phyloP scores from a whole-genome alignment of 345 rosid species.

The Iberis pinnata region DNA sequence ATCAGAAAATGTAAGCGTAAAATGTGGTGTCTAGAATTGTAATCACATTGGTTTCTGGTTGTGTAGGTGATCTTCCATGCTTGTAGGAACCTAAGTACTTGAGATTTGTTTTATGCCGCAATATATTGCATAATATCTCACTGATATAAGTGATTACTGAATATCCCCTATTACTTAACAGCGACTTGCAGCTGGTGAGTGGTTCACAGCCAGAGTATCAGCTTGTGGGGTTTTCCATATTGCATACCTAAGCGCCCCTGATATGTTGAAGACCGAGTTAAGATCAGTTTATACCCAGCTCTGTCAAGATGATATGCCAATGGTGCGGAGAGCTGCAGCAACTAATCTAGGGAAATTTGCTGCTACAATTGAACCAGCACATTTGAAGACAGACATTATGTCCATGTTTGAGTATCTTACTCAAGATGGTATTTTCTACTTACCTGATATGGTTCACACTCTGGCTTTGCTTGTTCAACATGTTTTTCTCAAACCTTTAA shows the following conservation, averaged over 20 bases:
- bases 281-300: slow-evolving; percentile 61
- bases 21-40: too few relatives aligned
- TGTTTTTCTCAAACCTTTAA: too few relatives aligned
- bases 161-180: slow-evolving; percentile 31
- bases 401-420: slow-evolving; percentile 83
- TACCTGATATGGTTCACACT: too few relatives aligned
- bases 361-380: slow-evolving; percentile 68
- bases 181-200: slow-evolving; percentile 93
- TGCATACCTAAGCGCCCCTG: slow-evolving; percentile 78
- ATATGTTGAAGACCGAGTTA: slow-evolving; percentile 61
- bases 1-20: too few relatives aligned
- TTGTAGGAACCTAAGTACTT: too few relatives aligned
- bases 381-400: slow-evolving; percentile 80
- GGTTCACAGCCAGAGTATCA: slow-evolving; percentile 97
- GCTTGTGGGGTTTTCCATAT: slow-evolving; percentile 84
- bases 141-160: too few relatives aligned
- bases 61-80: too few relatives aligned
- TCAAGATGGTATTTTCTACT: slow-evolving; percentile 87
- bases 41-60: too few relatives aligned
- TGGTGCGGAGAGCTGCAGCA: slow-evolving; percentile 96
- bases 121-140: too few relatives aligned
- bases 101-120: too few relatives aligned
- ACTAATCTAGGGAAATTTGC: slow-evolving; percentile 92
- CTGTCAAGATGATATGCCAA: slow-evolving; percentile 98
- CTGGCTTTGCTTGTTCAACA: too few relatives aligned